Base-by-base conservation (phyloP, 2,329 filamentous ascomycete genomes). In the Diaporthe batatas region DNA sequence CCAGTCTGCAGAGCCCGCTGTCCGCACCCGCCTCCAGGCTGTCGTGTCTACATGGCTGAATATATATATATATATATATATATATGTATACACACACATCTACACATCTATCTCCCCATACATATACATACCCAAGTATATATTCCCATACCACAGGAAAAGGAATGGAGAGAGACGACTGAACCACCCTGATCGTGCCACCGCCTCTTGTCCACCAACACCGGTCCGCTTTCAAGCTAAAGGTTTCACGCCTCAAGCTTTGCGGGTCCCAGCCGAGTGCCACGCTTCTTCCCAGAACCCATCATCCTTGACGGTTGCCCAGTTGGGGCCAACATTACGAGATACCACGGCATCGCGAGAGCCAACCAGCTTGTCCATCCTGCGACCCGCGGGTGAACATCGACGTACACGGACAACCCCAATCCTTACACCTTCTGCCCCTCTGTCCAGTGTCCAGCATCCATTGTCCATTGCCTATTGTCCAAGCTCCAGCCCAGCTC, bases 281-380 rank as follows among this genome's bases (percentile, higher is more conserved):
- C 44, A 67, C 62, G 47, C 47, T 53, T 53, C 62, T 12, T 53
- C 14, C 47, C 62, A 62, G 42, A 62, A 44, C 39, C 58, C 58
- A 62, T 62, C 62, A 67, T 67, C 62, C 62, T 67, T 67, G 62
- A 51, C 44, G 44, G 47, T 44, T 39, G 47, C 62, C 47, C 32
- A 67, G 62, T 14, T 53, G 23, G 62, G n/a, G 62, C 32, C 62
- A 67, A 34, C 62, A 53, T 39, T 67, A 51, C 62, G n/a, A 67
- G 62, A 67, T 67, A 53, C 53, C 62, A 39, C 47, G 62, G 62
- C 62, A 53, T 14, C 39, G 47, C n/a, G 47, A 36, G 47, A 51
- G 47, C 62, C 62, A 67, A 67, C 62, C 62, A 67, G 44, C 62
- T 67, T 21, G 62, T 39, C 62, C 47, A 18, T n/a, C 29, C 29